Conservation (phyloP, 495 filamentous ascomycete genomes). For the Platismatia glauca region DNA sequence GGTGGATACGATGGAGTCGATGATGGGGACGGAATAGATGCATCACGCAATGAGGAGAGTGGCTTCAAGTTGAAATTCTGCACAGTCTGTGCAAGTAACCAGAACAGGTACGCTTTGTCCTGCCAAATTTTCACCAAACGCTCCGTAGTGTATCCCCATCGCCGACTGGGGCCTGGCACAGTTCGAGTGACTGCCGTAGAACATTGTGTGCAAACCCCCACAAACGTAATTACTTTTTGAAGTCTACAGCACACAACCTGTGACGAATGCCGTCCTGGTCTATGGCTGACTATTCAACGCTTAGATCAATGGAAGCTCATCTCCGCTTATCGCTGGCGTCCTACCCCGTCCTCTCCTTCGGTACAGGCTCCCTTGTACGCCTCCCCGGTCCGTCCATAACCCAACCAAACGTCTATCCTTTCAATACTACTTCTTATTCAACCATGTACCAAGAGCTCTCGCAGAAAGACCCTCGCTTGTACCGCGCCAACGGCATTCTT, state of each 20-base stretch:
- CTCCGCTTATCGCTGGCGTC: slow-evolving; percentile 72
- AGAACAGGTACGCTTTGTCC: slow-evolving; percentile 62
- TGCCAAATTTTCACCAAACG: neutral
- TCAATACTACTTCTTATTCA: slow-evolving; percentile 89
- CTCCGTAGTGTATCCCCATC: neutral
- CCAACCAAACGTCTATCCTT: slow-evolving; percentile 93
- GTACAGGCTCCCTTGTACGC: slow-evolving; percentile 89
- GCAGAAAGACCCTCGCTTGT: slow-evolving; percentile 76
- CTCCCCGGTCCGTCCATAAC: slow-evolving; percentile 84
- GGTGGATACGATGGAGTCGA: slow-evolving; percentile 28
- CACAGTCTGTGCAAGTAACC: slow-evolving; percentile 96
- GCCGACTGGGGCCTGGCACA: neutral
- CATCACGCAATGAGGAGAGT: slow-evolving; percentile 35
- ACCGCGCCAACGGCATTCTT: slow-evolving; percentile 82
- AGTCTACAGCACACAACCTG: neutral
- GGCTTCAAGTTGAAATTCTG: slow-evolving; percentile 88
- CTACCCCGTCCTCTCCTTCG: slow-evolving; percentile 97
- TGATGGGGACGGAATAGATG: slow-evolving; percentile 45
- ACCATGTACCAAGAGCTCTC: slow-evolving; percentile 85
- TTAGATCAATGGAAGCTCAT: slow-evolving; percentile 93
- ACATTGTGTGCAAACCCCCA: neutral
- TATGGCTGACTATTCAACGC: neutral
- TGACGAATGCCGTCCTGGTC: too few species aligned
- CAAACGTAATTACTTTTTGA: neutral
- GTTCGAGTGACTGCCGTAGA: neutral